A percentile compares a stretch with the other conserved stretches of the same genome.
These are phyloP conservation scores for Kwoniella newhampshirensis DNA, from an alignment of 768 basidiomycete genomes.

Conservation along the genomic window DNA sequence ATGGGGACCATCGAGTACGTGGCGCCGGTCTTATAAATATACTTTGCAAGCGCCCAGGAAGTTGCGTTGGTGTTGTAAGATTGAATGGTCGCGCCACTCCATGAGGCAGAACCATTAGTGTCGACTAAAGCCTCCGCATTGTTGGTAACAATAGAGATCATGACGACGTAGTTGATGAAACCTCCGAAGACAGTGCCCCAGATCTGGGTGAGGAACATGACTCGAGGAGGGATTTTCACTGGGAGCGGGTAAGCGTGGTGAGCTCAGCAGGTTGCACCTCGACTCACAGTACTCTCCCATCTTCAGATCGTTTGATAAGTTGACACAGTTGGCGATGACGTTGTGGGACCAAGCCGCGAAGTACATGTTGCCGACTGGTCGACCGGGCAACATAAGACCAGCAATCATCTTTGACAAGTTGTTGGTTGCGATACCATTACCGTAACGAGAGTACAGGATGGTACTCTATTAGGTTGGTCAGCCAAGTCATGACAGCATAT, in stretches of 20 bases:
- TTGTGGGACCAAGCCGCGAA: constrained; percentile 17
- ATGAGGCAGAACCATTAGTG: constrained; percentile 8
- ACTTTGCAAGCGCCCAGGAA: constrained; percentile 10
- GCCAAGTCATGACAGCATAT: not conserved
- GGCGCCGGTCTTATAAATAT: not conserved
- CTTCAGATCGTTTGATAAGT: constrained; percentile 11
- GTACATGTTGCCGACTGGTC: constrained; percentile 21
- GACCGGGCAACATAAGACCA: constrained; percentile 24
- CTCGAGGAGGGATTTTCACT: constrained; percentile 15
- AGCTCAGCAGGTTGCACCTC: not conserved
- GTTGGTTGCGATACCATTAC: constrained; percentile 63
- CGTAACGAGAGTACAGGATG: constrained; percentile 61
- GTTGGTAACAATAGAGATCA: constrained; percentile 15
- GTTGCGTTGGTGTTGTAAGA: constrained; percentile 10
- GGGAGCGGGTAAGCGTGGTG: not conserved
- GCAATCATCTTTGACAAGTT: constrained; percentile 55
- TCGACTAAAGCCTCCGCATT: constrained; percentile 6
- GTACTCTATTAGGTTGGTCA: constrained; percentile 48
- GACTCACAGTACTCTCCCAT: constrained; percentile 13
- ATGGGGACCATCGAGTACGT: constrained; percentile 5
- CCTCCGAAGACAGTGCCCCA: constrained; percentile 17
- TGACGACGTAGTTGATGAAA: constrained; percentile 28
- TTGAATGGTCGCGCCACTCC: constrained; percentile 17
- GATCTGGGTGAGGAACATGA: constrained; percentile 23
- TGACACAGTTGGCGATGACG: constrained; percentile 22